Evolutionary conservation across 768 basidiomycete genomes (phyloP).

Genomic region (Leccinum boreale): DNA sequence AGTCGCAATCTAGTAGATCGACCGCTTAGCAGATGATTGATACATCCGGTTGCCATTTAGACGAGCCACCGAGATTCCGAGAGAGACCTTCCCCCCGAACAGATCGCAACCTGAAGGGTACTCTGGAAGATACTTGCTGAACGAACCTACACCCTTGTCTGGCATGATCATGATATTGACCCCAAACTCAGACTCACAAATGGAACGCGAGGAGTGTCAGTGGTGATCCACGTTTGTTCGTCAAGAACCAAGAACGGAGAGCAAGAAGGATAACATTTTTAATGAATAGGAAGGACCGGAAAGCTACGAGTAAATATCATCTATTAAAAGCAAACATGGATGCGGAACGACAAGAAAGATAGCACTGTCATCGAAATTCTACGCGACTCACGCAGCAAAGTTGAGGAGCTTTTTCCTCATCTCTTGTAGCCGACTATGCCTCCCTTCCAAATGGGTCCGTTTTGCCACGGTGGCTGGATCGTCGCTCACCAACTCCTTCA

Average conservation of each 20-base stretch:
- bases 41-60: not conserved
- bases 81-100: not conserved
- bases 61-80: not conserved
- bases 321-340: not conserved
- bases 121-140: not conserved
- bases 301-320: not conserved
- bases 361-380: not conserved
- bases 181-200: not conserved
- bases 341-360: not conserved
- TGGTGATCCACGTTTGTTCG: not conserved
- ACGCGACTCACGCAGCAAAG: slow-evolving; percentile 19
- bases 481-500: slow-evolving; percentile 44
- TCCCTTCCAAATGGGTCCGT: slow-evolving; percentile 34
- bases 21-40: not conserved
- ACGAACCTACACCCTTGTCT: not conserved
- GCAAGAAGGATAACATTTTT: no score
- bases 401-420: slow-evolving; percentile 36
- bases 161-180: not conserved
- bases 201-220: not conserved
- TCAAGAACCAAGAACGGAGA: not conserved
- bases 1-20: not conserved
- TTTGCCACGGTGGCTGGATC: slow-evolving; percentile 36
- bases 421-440: slow-evolving; percentile 35
- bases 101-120: not conserved
- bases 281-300: no score